phyloP scores from a whole-genome alignment of 2,329 filamentous ascomycete species.

The Epichloe sp. region DNA sequence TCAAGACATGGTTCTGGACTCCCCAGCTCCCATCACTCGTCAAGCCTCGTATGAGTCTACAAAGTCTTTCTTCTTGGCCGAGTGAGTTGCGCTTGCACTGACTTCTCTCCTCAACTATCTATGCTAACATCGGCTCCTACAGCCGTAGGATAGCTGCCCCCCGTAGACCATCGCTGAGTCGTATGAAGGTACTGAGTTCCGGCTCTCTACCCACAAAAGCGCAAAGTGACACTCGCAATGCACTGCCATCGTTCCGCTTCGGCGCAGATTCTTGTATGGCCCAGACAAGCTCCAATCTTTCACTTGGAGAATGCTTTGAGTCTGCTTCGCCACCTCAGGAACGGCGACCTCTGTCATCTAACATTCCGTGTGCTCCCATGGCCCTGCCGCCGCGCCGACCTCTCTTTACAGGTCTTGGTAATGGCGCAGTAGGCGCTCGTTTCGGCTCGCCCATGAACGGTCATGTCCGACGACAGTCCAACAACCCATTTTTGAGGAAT shows the following conservation, averaged over 20 bases:
- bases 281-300: slow-evolving; percentile 32
- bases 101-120: slow-evolving; percentile 5
- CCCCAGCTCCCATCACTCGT: slow-evolving; percentile 36
- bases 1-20: slow-evolving; percentile 41
- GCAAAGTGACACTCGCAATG: slow-evolving; percentile 44
- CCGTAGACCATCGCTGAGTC: slow-evolving; percentile 60
- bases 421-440: slow-evolving; percentile 35
- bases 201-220: slow-evolving; percentile 48
- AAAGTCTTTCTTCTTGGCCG: slow-evolving; percentile 33
- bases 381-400: slow-evolving; percentile 50
- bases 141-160: slow-evolving; percentile 56
- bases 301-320: slow-evolving; percentile 68
- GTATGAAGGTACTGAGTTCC: slow-evolving; percentile 63
- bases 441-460: slow-evolving; percentile 63
- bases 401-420: slow-evolving; percentile 47
- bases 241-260: slow-evolving; percentile 61
- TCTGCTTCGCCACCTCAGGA: slow-evolving; percentile 62
- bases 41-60: slow-evolving; percentile 34
- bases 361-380: slow-evolving; percentile 41
- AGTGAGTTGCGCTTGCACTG: slow-evolving; percentile 31
- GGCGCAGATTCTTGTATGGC: slow-evolving; percentile 27
- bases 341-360: slow-evolving; percentile 45
- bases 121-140: slow-evolving; percentile 13
- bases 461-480: slow-evolving; percentile 60
- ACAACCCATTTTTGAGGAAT: slow-evolving; percentile 60